Evolutionary conservation across 305 asterid genomes (phyloP).

Genomic region (Solanum hybrid): DNA sequence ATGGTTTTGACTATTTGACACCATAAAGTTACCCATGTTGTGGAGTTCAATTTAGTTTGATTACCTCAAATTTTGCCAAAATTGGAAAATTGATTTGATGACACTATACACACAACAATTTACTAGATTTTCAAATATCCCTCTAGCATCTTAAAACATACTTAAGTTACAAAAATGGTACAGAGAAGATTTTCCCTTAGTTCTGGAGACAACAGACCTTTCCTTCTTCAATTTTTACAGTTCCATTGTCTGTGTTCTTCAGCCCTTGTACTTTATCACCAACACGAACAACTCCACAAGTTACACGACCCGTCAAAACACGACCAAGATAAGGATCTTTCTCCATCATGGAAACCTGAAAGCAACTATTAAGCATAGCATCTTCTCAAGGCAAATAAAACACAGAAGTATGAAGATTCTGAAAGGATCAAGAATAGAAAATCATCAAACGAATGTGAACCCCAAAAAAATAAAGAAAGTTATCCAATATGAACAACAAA

Average conservation of each 20-base stretch:
- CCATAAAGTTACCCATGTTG: neutral
- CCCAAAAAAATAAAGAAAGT: neutral
- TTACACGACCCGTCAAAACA: slow-evolving; percentile 86
- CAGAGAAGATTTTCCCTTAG: neutral
- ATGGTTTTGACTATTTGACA: neutral
- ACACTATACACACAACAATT: neutral
- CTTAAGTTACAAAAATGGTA: neutral
- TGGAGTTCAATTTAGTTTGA: neutral
- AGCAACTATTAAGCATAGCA: slow-evolving; percentile 46
- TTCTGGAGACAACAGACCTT: slow-evolving; percentile 42
- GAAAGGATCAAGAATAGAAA: slow-evolving; percentile 13
- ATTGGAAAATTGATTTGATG: neutral
- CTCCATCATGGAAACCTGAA: slow-evolving; percentile 99
- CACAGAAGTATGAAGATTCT: slow-evolving; percentile 12
- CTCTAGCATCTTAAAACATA: neutral
- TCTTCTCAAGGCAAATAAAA: slow-evolving; percentile 9
- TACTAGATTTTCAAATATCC: neutral
- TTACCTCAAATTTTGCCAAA: neutral
- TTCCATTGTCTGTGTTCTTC: slow-evolving; percentile 58
- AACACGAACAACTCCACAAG: slow-evolving; percentile 68
- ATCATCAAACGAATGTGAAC: neutral
- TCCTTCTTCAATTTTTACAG: slow-evolving; percentile 85
- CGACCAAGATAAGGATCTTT: slow-evolving; percentile 89
- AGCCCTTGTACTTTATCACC: slow-evolving; percentile 97
- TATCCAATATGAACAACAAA: neutral